Conservation (phyloP, 495 filamentous ascomycete genomes). For the Sordaria brevicollis region DNA sequence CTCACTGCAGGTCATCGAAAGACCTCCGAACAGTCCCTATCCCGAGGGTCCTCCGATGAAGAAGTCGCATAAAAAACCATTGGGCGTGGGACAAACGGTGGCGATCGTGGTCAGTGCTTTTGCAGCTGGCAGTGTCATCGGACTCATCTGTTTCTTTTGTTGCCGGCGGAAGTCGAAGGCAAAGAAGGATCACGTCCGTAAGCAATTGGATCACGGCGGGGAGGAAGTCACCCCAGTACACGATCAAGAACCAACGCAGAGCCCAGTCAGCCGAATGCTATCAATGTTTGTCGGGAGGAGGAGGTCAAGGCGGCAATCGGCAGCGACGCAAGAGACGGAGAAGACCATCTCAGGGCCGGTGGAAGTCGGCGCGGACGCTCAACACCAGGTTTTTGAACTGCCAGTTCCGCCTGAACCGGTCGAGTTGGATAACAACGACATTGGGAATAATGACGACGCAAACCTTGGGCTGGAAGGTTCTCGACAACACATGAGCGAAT, state of each 20-base stretch:
- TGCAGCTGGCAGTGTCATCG: conserved; percentile 30
- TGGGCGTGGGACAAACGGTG: conserved; percentile 32
- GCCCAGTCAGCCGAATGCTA: conserved; percentile 25
- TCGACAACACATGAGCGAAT: conserved; percentile 19
- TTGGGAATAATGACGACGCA: conserved; percentile 22
- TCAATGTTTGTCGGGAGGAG: conserved; percentile 22
- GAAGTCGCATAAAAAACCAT: conserved; percentile 10
- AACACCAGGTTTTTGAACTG: conserved; percentile 40
- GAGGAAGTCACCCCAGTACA: conserved; percentile 12
- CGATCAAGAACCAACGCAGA: conserved; percentile 12
- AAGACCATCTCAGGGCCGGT: conserved; percentile 17
- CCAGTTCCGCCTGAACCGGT: conserved; percentile 35
- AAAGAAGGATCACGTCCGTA: conserved; percentile 8
- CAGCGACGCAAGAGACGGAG: conserved; percentile 7
- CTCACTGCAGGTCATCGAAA: conserved; percentile 38
- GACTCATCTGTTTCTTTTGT: conserved; percentile 22
- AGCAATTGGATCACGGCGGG: conserved; percentile 15
- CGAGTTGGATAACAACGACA: conserved; percentile 36
- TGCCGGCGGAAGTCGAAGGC: conserved; percentile 20
- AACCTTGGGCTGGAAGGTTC: conserved; percentile 20
- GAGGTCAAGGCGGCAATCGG: conserved; percentile 12
- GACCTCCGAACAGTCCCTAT: conserved; percentile 35
- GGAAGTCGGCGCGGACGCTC: conserved; percentile 36
- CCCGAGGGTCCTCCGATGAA: conserved; percentile 15
- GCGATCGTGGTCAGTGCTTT: conserved; percentile 35